Evolutionary conservation across 768 basidiomycete species (phyloP), one percentile per base, ranked within the genome.

Genomic region (Clitopilus passeckerianus): DNA sequence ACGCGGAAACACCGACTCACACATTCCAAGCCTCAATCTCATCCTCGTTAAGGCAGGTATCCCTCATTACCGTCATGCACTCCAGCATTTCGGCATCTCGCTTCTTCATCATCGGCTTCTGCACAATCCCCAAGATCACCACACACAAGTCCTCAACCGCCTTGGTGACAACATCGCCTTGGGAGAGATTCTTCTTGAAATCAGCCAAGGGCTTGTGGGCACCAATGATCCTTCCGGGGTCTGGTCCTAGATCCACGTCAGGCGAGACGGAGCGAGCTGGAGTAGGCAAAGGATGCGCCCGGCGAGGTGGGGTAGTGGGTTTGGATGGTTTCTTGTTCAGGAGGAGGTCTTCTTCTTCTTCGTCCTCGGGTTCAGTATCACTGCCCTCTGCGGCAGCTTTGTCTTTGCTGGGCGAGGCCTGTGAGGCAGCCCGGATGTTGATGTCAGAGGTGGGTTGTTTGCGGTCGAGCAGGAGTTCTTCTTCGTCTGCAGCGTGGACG

Each of bases 11-110:
- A 14, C 54, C 52, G 35, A 76, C 82, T 64, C 63, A 89, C 87
- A 67, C 72, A 71, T 94, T 93, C 91, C 91, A 94, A 33, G 82
- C 82, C 50, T 89, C 87, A 35, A 93, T 83, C 70, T 93, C 90
- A 70, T 93, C 90, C 73, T 93, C 89, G 74, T 79, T 79, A 63
- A 91, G 69, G 23, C 86, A 89, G 3, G 83, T 81, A 56, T 82
- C 77, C 66, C 94, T 80, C 74, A 96, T 72, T 41, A 69, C 78
- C 62, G 74, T 72, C 80, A 96, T 75, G 69, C 91, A 94, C 41
- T 88, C 83, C 24, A 92, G 53, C 75, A 95, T 80, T 70, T 93
- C 89, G 15, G 77, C 76, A 35, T 79, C 80, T 60, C 93, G 80
- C 64, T 85, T 80, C 35, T 72, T 74, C 41, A 90, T 82, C 72